Base-by-base conservation (phyloP, 306 rosid species). In the Dryas drummondii region DNA sequence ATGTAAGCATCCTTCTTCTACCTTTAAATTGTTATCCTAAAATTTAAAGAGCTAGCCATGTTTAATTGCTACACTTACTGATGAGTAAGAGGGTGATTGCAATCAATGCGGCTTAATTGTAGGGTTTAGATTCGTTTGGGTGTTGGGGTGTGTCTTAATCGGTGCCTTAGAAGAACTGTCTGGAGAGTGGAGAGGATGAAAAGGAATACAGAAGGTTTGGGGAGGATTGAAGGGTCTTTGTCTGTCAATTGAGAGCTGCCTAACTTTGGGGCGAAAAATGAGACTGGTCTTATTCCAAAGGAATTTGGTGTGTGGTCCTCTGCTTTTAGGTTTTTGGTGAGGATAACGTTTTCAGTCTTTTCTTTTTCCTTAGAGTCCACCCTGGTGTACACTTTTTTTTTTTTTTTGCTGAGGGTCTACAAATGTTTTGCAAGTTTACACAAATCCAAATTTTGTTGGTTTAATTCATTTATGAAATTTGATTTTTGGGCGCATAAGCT, bases 171-270 rank as follows among this genome's bases (percentile, higher is more conserved):
- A 57, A 72, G 9, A 14, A 46, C 47, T 58, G 67, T 71, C 76
- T 51, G 52, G 56, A 9, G 71, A 60, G 40, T 51, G 52, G 56
- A 9, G 71, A 60, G 40, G 12, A 44, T 47, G 59, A 17, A 40
- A 42, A 40, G 27, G 62, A 58, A 50, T 46, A 26, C 15, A 32
- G 40, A 32, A 66, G 56, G 42, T 56, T 73, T 53, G 74, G 75
- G 81, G 49, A 40, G 32, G 68, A 63, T 5, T 58, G 74, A 75
- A 74, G 68, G 68, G 86, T 79, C 83, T 7, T 70, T 79, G 75
- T 79, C 78, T 57, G 14, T 6, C 4, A 32, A 51, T 70, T 75
- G 81, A 79, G 80, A 72, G 72, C 72, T 79, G 83, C 86, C 86
- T 82, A 82, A 79, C 83, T 82, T 40, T 6, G 60, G 70, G 59